Percentiles rank a stretch among this genome's conserved stretches.
Evolutionary conservation across 2,329 filamentous ascomycete genomes (phyloP).

Genomic region (Ophiostoma populinum): DNA sequence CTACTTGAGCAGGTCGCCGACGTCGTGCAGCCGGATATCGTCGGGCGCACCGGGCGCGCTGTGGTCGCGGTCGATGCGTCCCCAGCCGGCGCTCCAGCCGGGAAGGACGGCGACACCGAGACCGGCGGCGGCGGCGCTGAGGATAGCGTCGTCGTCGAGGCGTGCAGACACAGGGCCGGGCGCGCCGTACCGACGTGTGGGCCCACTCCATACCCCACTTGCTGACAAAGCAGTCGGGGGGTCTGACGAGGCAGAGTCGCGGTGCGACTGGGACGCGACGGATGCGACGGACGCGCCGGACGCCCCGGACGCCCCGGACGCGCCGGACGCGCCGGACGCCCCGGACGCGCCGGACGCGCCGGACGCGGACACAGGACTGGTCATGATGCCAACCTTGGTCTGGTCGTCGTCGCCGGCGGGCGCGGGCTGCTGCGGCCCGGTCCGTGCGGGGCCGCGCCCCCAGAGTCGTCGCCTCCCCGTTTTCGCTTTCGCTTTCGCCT

Average conservation of each 20-base stretch:
- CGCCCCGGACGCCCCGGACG: too few relatives aligned
- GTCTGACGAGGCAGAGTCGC: slow-evolving; percentile 4
- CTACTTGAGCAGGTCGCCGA: slow-evolving; percentile 18
- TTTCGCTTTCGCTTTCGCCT: too few relatives aligned
- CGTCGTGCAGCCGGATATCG: slow-evolving; percentile 21
- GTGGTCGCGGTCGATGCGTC: slow-evolving; percentile 19
- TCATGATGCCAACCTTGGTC: too few relatives aligned
- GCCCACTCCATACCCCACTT: neutral
- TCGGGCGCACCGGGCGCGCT: too few relatives aligned
- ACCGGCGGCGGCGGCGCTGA: neutral
- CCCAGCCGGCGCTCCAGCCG: slow-evolving; percentile 24
- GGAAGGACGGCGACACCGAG: slow-evolving; percentile 15
- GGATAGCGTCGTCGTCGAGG: neutral
- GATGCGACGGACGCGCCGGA: too few relatives aligned
- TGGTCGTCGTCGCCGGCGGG: too few relatives aligned
- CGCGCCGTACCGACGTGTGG: too few relatives aligned
- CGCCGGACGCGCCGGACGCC: too few relatives aligned
- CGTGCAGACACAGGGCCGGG: too few relatives aligned
- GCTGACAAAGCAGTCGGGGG: neutral
- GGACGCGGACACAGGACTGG: slow-evolving; percentile 22
- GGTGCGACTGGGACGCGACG: slow-evolving; percentile 6
- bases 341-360: slow-evolving; percentile 4
- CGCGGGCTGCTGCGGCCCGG: too few relatives aligned
- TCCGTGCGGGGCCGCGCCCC: too few relatives aligned
- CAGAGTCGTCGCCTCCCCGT: too few relatives aligned